phyloP scores from a whole-genome alignment of 148 eudicot genomes.

The Silene conica region DNA sequence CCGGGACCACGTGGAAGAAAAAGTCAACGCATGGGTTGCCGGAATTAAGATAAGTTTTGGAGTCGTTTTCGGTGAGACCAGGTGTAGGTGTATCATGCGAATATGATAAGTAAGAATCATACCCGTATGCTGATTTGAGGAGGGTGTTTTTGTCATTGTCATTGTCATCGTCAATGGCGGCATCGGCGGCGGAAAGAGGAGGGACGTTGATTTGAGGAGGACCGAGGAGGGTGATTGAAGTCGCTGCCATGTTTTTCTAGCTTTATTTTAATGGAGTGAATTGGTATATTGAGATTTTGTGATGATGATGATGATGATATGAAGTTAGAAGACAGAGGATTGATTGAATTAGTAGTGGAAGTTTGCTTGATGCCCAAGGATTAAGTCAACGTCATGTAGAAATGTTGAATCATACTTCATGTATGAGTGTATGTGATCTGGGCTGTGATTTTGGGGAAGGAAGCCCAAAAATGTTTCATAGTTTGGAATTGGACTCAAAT shows the following conservation, averaged over 20 bases:
- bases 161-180: background rate
- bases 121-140: background rate
- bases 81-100: background rate
- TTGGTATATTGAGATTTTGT: too few species aligned
- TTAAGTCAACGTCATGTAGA: too few species aligned
- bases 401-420: too few species aligned
- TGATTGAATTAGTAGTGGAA: too few species aligned
- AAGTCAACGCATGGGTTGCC: conserved; percentile 17
- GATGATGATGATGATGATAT: too few species aligned
- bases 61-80: conserved; percentile 2
- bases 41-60: background rate
- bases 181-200: background rate
- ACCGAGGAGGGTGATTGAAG: conserved; percentile 6
- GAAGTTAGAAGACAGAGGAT: background rate
- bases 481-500: too few species aligned
- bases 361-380: too few species aligned
- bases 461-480: too few species aligned
- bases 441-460: too few species aligned
- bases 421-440: too few species aligned
- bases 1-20: conserved; percentile 16
- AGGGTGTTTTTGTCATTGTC: background rate
- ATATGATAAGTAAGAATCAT: background rate
- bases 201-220: conserved; percentile 13
- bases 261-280: background rate
- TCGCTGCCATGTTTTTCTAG: background rate